These are phyloP conservation scores for Erythrophleum ivorense DNA, from an alignment of 331 rosid genomes.

Conservation along the genomic window DNA sequence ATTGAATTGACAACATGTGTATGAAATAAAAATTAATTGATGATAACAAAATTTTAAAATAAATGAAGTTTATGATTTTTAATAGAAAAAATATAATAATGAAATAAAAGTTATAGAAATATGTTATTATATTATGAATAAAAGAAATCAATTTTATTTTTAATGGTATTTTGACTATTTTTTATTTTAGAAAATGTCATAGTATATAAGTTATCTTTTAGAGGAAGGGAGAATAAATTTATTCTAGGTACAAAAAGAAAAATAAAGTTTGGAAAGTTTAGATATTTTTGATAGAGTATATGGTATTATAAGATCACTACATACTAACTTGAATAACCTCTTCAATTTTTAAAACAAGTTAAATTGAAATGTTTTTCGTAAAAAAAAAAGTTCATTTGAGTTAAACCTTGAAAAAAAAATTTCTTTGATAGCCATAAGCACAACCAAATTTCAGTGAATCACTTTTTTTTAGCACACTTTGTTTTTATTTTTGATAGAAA, in stretches of 20 bases:
- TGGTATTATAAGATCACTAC: background rate
- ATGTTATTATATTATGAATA: background rate
- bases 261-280: background rate
- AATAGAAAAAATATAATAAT: background rate
- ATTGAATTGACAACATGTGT: no score
- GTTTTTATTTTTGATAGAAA: no score
- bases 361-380: no score
- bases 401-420: no score
- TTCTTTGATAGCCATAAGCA: background rate
- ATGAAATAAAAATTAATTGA: no score
- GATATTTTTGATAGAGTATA: no score
- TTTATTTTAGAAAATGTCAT: background rate
- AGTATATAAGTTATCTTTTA: background rate
- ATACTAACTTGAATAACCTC: background rate
- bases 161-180: background rate
- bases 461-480: no score
- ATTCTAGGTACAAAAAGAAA: no score
- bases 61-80: background rate
- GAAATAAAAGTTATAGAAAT: background rate
- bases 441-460: background rate
- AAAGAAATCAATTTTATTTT: background rate
- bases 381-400: no score
- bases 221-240: background rate
- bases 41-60: no score
- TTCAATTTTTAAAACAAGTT: no score